These are phyloP conservation scores for Luzula sylvatica DNA, from an alignment of 176 grass and related monocot genomes.

Conservation along the genomic window DNA sequence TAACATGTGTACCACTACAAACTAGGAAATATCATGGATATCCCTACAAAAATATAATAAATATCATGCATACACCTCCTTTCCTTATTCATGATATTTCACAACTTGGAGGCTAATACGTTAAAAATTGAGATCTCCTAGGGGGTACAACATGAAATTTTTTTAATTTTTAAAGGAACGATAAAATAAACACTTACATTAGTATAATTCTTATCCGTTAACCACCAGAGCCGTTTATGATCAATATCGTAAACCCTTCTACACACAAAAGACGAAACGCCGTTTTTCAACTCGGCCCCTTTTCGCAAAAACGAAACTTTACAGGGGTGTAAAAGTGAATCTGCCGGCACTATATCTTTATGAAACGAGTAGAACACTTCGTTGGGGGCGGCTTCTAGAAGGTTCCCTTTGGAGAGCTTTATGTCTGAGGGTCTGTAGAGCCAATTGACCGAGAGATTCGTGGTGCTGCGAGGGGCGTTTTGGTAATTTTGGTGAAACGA, in stretches of 20 bases:
- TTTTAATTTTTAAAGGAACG: neutral
- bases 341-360: slow-evolving; percentile 53
- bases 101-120: too few relatives aligned
- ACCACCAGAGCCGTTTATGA: slow-evolving; percentile 78
- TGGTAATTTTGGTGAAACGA: slow-evolving; percentile 34
- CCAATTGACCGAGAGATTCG: slow-evolving; percentile 57
- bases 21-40: too few relatives aligned
- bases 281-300: slow-evolving; percentile 49
- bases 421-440: slow-evolving; percentile 65
- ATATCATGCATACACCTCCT: too few relatives aligned
- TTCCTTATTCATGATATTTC: too few relatives aligned
- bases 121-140: neutral
- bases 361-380: slow-evolving; percentile 87
- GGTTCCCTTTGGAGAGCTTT: slow-evolving; percentile 55
- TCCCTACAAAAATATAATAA: too few relatives aligned
- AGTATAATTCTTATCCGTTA: slow-evolving; percentile 68
- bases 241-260: slow-evolving; percentile 71
- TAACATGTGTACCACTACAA: too few relatives aligned
- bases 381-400: slow-evolving; percentile 49
- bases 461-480: slow-evolving; percentile 20
- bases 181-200: slow-evolving; percentile 43
- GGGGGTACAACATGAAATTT: neutral
- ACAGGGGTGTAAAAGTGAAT: slow-evolving; percentile 70
- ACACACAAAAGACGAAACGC: slow-evolving; percentile 78
- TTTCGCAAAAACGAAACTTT: slow-evolving; percentile 75